These are phyloP conservation scores for Neurospora sp. DNA, from an alignment of 495 filamentous ascomycete species.

Conservation along the genomic window DNA sequence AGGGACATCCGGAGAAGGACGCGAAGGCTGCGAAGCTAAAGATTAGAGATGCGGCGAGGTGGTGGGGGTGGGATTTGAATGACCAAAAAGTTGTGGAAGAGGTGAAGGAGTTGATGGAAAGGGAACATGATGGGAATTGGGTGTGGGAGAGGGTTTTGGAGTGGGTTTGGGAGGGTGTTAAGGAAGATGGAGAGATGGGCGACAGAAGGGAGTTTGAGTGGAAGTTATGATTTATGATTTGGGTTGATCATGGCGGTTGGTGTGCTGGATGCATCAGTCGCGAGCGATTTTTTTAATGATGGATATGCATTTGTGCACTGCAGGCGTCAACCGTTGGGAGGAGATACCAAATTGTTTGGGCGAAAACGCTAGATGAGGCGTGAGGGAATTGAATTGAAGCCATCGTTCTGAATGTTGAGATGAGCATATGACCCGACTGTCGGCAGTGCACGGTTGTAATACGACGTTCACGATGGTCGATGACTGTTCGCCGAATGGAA, in stretches of 20 bases:
- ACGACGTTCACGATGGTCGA: background rate
- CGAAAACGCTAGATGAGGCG: background rate
- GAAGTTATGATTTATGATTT: background rate
- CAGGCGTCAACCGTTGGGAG: background rate
- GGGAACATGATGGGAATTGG: slow-evolving; percentile 30
- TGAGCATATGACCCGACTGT: background rate
- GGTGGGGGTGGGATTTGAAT: slow-evolving; percentile 29
- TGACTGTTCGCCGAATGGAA: background rate
- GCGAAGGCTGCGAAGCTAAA: slow-evolving; percentile 28
- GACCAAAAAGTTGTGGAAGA: slow-evolving; percentile 10
- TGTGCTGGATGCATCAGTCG: background rate
- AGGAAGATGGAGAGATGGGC: background rate
- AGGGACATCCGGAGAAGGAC: slow-evolving; percentile 43
- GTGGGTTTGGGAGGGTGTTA: slow-evolving; percentile 26
- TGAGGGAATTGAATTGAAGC: background rate
- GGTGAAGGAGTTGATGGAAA: slow-evolving; percentile 13
- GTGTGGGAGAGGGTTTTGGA: slow-evolving; percentile 34
- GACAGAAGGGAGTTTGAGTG: background rate
- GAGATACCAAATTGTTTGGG: background rate
- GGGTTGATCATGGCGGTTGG: background rate
- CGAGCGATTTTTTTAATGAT: background rate
- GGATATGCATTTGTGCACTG: background rate
- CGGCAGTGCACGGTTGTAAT: background rate
- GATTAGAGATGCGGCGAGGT: slow-evolving; percentile 26
- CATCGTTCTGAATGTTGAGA: background rate